These are phyloP conservation scores for Stentor coeruleus DNA, from an alignment of 73 alveolate genomes.

Conservation along the genomic window DNA sequence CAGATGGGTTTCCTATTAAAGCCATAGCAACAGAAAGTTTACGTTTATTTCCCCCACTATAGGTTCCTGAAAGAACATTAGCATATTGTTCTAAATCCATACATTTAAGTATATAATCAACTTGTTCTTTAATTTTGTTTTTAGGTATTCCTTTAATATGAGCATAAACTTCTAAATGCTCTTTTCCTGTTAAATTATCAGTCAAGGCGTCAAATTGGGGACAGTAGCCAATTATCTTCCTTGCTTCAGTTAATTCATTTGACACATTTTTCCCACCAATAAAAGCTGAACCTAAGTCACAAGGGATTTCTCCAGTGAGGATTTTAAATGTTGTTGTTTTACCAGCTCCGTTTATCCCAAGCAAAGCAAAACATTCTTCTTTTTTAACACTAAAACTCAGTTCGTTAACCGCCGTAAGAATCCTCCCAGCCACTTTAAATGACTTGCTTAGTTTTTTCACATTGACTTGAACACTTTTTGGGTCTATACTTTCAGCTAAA, in stretches of 20 bases:
- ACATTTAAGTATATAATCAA: conserved; percentile 72
- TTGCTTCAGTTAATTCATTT: conserved; percentile 67
- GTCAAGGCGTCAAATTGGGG: conserved; percentile 96
- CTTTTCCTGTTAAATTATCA: conserved; percentile 89
- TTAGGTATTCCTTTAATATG: conserved; percentile 88
- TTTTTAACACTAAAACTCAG: conserved; percentile 84
- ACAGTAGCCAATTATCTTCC: conserved; percentile 94
- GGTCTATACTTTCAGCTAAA: conserved; percentile 30
- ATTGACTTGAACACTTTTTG: conserved; percentile 40
- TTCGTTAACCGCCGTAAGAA: conserved; percentile 77
- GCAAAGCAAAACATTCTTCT: conserved; percentile 96
- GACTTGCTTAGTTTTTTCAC: conserved; percentile 62
- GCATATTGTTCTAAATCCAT: conserved; percentile 78
- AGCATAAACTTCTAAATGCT: conserved; percentile 91
- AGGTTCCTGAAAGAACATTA: conserved; percentile 75
- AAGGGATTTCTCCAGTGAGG: conserved; percentile 86
- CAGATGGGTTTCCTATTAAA: conserved; percentile 98
- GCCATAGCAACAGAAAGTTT: conserved; percentile 98
- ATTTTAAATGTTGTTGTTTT: conserved; percentile 96
- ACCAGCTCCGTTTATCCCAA: conserved; percentile 99
- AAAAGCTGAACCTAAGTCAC: conserved; percentile 78
- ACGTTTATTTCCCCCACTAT: conserved; percentile 97
- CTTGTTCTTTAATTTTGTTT: conserved; percentile 51
- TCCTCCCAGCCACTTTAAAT: conserved; percentile 21
- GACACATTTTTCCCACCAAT: conserved; percentile 82